Base-by-base conservation (phyloP, 352 stramenopile species). In the Globisporangium spinosum region DNA sequence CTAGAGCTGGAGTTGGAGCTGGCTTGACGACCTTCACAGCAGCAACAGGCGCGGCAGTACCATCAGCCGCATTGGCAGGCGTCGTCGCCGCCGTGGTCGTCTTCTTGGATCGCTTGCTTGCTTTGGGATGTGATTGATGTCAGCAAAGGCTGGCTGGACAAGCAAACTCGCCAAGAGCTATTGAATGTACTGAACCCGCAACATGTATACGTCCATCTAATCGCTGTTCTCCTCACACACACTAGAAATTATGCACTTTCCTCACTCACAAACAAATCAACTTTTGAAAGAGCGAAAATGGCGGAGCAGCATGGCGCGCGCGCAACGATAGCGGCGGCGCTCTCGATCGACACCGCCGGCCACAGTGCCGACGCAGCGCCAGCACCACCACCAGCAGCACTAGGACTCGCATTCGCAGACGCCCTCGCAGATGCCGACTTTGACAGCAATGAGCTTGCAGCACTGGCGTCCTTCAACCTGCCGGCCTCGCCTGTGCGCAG, bases 391-490 rank as follows among this genome's bases (percentile, higher is more conserved):
- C 2, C 27, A 32, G 29, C 29, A 32, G 29, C 4, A 32, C 29
- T 32, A 35, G 8, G 25, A 35, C 8, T 10, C 5, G 23, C 53
- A 23, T 10, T 20, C n/a, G 10, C 29, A 45, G 27, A 29, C 29
- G 27, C 55, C 4, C 29, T 12, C 22, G 58, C 25, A n/a, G 40
- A 38, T 8, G 62, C 17, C 8, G 45, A 67, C 22, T n/a, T 66
- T n/a, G 63, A 69, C 55, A 38, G 63, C 34, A 51, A 25, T 13
- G 63, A 70, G 34, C 27, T 38, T 1, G 58, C 58, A 29, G 70
- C 67, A 56, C 68, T 91, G 60, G 75, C 79, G 66, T 90, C 83
- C 51, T 93, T 86, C 68, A 72, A 73, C 64, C 73, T 93, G 71
- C 83, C 85, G n/a, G 63, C 78, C 58, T 93, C 85, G 53, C 85